Base-by-base conservation (phyloP, 139 green algal species). In the Eudorina sp. region DNA sequence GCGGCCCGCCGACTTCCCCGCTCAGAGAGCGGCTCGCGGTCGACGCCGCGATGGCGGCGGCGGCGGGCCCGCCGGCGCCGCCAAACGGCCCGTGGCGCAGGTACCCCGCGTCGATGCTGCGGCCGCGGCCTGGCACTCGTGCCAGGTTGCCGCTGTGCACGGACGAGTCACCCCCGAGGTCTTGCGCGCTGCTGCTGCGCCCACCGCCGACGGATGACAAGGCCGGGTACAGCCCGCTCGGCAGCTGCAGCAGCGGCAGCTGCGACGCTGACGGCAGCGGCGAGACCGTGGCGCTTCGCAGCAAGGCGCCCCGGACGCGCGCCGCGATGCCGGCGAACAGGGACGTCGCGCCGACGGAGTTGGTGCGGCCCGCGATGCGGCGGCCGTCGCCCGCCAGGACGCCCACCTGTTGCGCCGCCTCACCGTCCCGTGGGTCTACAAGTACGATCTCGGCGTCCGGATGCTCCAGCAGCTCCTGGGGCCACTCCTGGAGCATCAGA, bases 401-500 rank as follows among this genome's bases (percentile, higher is more conserved):
- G 16, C 45, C 45, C 11, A 45, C 73, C 73, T 64, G 45, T 2
- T 64, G 45, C 11, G 27, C 73, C 43, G 38, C 29, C 45, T 81
- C 73, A 41, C 73, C 73, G 7, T 62, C 45, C 45, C 25, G 45
- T 25, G 73, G 73, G 73, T 85, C 55, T 8, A 74, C 78, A 8
- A 74, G 0, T 3, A 85, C 78, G 9, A 45, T 8, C 25, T 36
- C 25, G 38, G 40, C 78, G 55, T 85, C 78, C 4, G 55, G 78
- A 34, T 87, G 81, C 9, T 48, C 45, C 9, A 87, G 62, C 62
- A 87, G 81, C 31, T 77, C 62, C n/a, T 43, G 21, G 6, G 81
- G 81, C 81, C 81, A 79, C 43, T 77, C 60, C 29, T 62, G 48
- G 38, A 58, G 53, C 80, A 86, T 34, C 41, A 86, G 29, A n/a